Conservation (phyloP, 139 green algal genomes). For the Auxenochlorella protothecoides region DNA sequence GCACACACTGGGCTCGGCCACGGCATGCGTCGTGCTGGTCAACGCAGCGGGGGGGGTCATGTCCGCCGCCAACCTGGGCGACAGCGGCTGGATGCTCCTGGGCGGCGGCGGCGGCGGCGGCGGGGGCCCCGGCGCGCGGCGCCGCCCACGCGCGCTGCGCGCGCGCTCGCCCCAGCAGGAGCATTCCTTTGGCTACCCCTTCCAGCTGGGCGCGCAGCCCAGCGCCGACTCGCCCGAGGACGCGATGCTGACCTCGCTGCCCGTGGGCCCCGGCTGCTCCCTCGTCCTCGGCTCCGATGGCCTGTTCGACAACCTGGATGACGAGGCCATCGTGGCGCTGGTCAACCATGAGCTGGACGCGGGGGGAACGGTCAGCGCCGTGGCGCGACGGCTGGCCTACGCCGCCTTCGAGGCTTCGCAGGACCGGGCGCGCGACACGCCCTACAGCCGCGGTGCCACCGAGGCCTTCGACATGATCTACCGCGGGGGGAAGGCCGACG, state of each 20-base stretch:
- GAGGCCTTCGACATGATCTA: conserved; percentile 90
- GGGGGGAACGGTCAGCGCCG: conserved; percentile 13
- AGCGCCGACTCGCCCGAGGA: conserved; percentile 44
- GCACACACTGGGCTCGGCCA: conserved; percentile 63
- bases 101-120: conserved; percentile 9
- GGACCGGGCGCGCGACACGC: conserved; percentile 60
- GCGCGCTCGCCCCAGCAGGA: conserved; percentile 72
- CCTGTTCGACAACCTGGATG: conserved; percentile 82
- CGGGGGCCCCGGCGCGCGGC: neutral
- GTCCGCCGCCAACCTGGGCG: conserved; percentile 69
- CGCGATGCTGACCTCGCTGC: conserved; percentile 61
- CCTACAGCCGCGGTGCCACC: conserved; percentile 69
- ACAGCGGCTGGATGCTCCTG: conserved; percentile 72
- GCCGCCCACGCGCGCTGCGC: neutral
- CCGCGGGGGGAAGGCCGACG: conserved; percentile 67
- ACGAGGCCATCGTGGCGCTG: conserved; percentile 49
- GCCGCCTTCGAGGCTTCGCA: conserved; percentile 57
- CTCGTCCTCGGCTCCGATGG: conserved; percentile 82
- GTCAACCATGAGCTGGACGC: conserved; percentile 14
- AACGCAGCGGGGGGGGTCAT: conserved; percentile 59
- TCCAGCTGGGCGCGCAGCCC: conserved; percentile 69
- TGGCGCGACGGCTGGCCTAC: conserved; percentile 45
- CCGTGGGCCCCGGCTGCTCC: conserved; percentile 62
- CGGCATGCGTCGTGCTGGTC: conserved; percentile 64
- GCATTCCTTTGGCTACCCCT: conserved; percentile 84